phyloP scores from a whole-genome alignment of 2,329 filamentous ascomycete genomes.

The Pyrenophora seminiperda region DNA sequence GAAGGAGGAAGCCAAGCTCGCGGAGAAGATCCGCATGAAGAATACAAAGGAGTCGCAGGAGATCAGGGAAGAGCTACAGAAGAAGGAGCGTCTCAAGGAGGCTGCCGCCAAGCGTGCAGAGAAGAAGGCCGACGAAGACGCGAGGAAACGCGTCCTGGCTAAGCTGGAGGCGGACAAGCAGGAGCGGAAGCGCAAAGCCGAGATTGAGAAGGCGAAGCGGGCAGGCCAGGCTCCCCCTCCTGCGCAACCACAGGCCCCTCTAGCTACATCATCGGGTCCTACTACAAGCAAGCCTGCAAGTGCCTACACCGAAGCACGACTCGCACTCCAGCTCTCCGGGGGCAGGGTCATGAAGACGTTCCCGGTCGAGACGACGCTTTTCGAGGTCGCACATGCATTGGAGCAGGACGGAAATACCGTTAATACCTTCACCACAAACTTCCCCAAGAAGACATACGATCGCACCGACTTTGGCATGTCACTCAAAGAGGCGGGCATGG shows the following conservation, averaged over 20 bases:
- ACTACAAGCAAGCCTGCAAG: constrained; percentile 66
- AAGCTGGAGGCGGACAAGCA: constrained; percentile 96
- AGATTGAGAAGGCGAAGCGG: constrained; percentile 82
- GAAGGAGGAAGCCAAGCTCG: constrained; percentile 80
- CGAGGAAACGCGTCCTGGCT: constrained; percentile 86
- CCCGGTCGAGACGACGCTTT: constrained; percentile 86
- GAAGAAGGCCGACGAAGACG: constrained; percentile 82
- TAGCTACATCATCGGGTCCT: constrained; percentile 54
- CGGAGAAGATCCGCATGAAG: constrained; percentile 85
- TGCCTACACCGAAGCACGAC: constrained; percentile 77
- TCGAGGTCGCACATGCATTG: constrained; percentile 83
- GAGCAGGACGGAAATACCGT: constrained; percentile 73
- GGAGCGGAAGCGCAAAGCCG: constrained; percentile 82
- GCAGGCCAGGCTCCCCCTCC: constrained; percentile 68
- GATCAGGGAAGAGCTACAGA: constrained; percentile 83
- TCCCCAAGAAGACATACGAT: constrained; percentile 80
- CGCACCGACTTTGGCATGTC: constrained; percentile 81
- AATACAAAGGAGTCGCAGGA: constrained; percentile 88
- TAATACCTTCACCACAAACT: constrained; percentile 80
- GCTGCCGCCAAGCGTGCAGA: constrained; percentile 84
- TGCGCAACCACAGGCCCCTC: constrained; percentile 55
- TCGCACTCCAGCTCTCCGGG: constrained; percentile 76
- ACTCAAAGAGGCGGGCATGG: constrained; percentile 86
- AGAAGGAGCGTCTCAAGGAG: constrained; percentile 91
- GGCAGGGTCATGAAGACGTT: constrained; percentile 87